phyloP scores from a whole-genome alignment of 208 protist species.

The Crithidia bombi region DNA sequence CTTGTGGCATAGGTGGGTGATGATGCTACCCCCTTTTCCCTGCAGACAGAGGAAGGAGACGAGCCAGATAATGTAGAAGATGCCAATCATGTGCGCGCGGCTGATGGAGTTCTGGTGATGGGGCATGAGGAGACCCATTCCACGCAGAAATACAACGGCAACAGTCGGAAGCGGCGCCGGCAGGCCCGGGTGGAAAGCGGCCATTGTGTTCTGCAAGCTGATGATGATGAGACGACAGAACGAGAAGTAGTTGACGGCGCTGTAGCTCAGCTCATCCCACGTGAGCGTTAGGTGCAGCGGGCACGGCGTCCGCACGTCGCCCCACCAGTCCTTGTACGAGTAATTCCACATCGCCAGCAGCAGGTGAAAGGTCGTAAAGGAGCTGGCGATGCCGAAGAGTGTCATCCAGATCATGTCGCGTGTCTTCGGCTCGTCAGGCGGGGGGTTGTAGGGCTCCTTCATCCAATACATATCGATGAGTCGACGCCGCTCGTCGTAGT shows the following conservation, averaged over 20 bases:
- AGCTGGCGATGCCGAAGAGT: slow-evolving; percentile 30
- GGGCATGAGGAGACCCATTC: slow-evolving; percentile 63
- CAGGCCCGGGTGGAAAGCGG: slow-evolving; percentile 62
- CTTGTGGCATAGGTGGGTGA: slow-evolving; percentile 13
- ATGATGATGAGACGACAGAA: slow-evolving; percentile 53
- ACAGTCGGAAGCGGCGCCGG: slow-evolving; percentile 60
- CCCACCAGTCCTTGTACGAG: slow-evolving; percentile 42
- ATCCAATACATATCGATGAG: slow-evolving; percentile 42
- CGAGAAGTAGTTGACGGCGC: slow-evolving; percentile 62
- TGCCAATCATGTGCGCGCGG: slow-evolving; percentile 27
- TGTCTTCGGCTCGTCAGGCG: slow-evolving; percentile 20
- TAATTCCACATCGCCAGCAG: slow-evolving; percentile 47
- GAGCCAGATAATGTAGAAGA: slow-evolving; percentile 39
- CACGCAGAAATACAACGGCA: slow-evolving; percentile 48
- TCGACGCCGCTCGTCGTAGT: slow-evolving; percentile 37
- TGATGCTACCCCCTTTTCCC: not conserved
- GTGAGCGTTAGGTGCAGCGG: slow-evolving; percentile 65
- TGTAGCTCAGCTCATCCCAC: slow-evolving; percentile 70
- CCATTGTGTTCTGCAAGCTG: slow-evolving; percentile 48
- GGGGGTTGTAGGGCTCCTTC: slow-evolving; percentile 40
- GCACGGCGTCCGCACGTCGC: slow-evolving; percentile 42
- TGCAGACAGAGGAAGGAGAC: slow-evolving; percentile 19
- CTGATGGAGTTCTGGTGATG: slow-evolving; percentile 41
- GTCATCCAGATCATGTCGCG: slow-evolving; percentile 40
- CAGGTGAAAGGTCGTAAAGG: slow-evolving; percentile 41